phyloP scores from a whole-genome alignment of 78 protist species.

The Cavenderia fasciculata region DNA sequence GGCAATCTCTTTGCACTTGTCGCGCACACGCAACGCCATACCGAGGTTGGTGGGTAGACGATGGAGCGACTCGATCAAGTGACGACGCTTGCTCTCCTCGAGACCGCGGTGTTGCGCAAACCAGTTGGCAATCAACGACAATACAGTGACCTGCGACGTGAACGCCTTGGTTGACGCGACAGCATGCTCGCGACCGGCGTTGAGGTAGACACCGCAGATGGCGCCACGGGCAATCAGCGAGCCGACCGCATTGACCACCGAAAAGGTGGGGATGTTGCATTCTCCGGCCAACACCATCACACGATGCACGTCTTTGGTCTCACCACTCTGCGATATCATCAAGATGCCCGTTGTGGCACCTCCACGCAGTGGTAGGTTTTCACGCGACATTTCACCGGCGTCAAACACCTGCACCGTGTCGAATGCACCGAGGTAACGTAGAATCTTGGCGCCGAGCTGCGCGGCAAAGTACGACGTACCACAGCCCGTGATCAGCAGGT shows the following conservation, averaged over 20 bases:
- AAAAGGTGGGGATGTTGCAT: constrained; percentile 47
- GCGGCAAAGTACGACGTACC: constrained; percentile 92
- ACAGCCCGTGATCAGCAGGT: constrained; percentile 91
- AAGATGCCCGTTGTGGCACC: constrained; percentile 35
- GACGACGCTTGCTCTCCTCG: constrained; percentile 73
- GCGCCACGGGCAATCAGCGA: constrained; percentile 95
- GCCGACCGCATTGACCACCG: constrained; percentile 95
- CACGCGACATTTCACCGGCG: constrained; percentile 69
- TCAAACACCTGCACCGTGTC: constrained; percentile 83
- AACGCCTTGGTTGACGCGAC: constrained; percentile 99
- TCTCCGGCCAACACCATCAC: constrained; percentile 56
- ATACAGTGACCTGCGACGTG: constrained; percentile 88
- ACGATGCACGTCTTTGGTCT: constrained; percentile 78
- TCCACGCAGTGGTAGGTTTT: constrained; percentile 71
- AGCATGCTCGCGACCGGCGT: constrained; percentile 98
- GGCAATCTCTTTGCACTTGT: constrained; percentile 80
- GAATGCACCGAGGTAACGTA: constrained; percentile 71
- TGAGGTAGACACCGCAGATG: constrained; percentile 93
- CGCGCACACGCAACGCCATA: constrained; percentile 72
- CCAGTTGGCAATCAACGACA: constrained; percentile 84
- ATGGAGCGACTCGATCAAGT: constrained; percentile 71
- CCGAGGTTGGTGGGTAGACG: constrained; percentile 75
- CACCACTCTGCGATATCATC: constrained; percentile 78
- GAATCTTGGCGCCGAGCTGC: constrained; percentile 72
- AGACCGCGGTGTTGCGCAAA: constrained; percentile 72